phyloP scores from a whole-genome alignment of 768 basidiomycete species.

The Auricularia sp. region DNA sequence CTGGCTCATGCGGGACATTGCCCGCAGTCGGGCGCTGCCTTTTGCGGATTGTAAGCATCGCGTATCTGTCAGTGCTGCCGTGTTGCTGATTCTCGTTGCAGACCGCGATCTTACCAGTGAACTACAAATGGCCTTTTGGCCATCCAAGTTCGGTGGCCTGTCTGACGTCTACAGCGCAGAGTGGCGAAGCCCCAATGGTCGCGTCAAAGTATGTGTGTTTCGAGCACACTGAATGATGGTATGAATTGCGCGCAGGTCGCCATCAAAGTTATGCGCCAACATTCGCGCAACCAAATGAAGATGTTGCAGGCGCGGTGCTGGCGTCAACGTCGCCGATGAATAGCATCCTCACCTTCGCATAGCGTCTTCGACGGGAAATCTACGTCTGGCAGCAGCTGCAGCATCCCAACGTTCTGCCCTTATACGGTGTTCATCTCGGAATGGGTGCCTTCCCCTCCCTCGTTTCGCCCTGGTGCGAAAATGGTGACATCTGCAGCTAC shows the following conservation, averaged over 20 bases:
- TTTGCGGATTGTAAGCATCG: neutral
- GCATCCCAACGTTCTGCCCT: conserved; percentile 15
- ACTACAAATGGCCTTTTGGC: neutral
- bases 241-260: neutral
- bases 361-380: neutral
- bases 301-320: neutral
- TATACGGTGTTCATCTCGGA: conserved; percentile 13
- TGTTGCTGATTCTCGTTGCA: neutral
- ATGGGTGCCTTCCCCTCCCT: conserved; percentile 17
- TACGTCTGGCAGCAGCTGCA: conserved; percentile 12
- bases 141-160: neutral
- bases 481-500: conserved; percentile 18
- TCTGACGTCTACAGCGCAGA: neutral
- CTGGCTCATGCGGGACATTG: conserved; percentile 59
- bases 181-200: neutral
- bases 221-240: neutral
- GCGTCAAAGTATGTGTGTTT: neutral
- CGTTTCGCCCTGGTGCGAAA: conserved; percentile 14
- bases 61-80: neutral
- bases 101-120: neutral
- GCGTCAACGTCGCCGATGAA: neutral
- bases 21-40: neutral
- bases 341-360: neutral
- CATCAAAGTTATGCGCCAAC: neutral
- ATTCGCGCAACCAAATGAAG: neutral